phyloP scores from a whole-genome alignment of 1,284 basidiomycete species.

The Apiotrichum mycotoxinovorans region DNA sequence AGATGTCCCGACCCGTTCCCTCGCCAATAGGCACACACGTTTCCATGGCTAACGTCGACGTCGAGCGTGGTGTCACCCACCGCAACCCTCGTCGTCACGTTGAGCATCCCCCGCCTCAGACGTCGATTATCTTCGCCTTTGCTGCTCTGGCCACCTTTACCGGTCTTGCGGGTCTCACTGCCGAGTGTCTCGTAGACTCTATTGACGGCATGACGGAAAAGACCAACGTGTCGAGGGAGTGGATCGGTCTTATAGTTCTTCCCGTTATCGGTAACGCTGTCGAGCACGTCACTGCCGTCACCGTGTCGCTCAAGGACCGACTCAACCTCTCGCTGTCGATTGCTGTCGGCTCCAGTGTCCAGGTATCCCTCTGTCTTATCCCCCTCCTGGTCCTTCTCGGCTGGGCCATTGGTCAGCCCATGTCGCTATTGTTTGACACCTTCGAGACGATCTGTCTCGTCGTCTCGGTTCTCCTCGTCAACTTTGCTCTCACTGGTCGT shows the following conservation, averaged over 20 bases:
- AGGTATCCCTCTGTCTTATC: constrained; percentile 81
- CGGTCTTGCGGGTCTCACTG: constrained; percentile 59
- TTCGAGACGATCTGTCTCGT: constrained; percentile 53
- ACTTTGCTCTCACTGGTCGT: constrained; percentile 73
- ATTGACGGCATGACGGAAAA: constrained; percentile 63
- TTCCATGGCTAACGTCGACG: constrained; percentile 7
- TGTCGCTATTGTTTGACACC: constrained; percentile 50
- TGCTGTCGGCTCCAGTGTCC: constrained; percentile 85
- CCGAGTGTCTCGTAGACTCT: constrained; percentile 79
- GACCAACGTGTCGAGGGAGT: constrained; percentile 59
- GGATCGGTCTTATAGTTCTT: constrained; percentile 78
- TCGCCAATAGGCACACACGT: neutral
- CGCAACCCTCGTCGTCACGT: constrained; percentile 9
- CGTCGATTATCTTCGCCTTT: constrained; percentile 52
- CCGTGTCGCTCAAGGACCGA: constrained; percentile 71
- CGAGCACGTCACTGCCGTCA: constrained; percentile 84
- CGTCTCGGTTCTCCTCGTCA: constrained; percentile 69
- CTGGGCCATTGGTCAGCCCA: constrained; percentile 54
- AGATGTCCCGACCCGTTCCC: neutral
- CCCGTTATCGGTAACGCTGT: constrained; percentile 79
- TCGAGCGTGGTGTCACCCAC: constrained; percentile 7
- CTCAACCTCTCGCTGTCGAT: constrained; percentile 62
- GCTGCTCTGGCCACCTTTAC: constrained; percentile 38
- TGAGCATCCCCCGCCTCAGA: constrained; percentile 40
- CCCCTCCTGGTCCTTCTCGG: constrained; percentile 61